These are phyloP conservation scores for Rosa chinensis DNA, from an alignment of 306 rosid genomes.

Conservation along the genomic window DNA sequence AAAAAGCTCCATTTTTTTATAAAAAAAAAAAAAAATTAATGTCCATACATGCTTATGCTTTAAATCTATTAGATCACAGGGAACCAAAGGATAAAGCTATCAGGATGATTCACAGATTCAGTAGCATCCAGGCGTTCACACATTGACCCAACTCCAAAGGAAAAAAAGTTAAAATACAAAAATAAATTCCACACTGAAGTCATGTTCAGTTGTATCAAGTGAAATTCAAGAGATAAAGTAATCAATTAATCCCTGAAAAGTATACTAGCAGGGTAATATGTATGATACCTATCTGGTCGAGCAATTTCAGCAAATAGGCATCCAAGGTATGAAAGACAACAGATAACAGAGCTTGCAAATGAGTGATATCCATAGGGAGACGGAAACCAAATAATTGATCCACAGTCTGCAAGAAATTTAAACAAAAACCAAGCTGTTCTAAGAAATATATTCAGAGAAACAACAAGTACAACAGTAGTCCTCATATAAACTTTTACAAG, in stretches of 20 bases:
- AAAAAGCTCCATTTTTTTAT: neutral
- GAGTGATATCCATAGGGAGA: slow-evolving; percentile 56
- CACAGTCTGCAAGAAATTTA: slow-evolving; percentile 43
- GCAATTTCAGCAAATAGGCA: slow-evolving; percentile 47
- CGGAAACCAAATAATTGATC: slow-evolving; percentile 57
- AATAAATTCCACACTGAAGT: neutral
- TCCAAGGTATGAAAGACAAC: slow-evolving; percentile 51
- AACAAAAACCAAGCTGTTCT: slow-evolving; percentile 2
- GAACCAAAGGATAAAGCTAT: neutral
- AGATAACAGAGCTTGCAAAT: slow-evolving; percentile 62
- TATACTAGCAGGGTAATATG: neutral
- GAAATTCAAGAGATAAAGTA: neutral
- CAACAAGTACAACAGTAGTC: neutral
- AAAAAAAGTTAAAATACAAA: neutral
- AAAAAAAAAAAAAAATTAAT: no score
- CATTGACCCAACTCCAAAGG: neutral
- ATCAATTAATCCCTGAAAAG: neutral
- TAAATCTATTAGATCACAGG: neutral
- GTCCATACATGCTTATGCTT: neutral
- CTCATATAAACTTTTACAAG: neutral
- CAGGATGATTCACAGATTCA: neutral
- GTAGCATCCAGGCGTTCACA: neutral
- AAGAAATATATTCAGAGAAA: neutral
- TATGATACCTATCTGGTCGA: slow-evolving; percentile 46
- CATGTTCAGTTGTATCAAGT: neutral